Evolutionary conservation across 495 filamentous ascomycete species (phyloP).

Genomic region (Penicillium roqueforti): DNA sequence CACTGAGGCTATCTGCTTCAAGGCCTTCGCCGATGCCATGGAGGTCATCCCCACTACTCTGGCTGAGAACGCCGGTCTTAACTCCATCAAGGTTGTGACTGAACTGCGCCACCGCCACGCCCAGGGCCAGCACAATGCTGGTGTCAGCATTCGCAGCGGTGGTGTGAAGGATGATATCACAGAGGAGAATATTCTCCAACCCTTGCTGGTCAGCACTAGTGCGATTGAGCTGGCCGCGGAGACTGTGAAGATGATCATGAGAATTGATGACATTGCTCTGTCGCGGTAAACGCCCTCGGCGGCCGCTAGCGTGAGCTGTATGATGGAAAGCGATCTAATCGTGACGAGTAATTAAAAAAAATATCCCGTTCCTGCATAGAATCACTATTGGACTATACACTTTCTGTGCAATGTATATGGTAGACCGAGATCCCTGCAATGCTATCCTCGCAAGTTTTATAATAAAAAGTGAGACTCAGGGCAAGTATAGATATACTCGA

Average conservation of each 20-base stretch:
- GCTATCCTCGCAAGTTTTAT: neutral
- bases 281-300: constrained; percentile 45
- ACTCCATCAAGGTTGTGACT: constrained; percentile 98
- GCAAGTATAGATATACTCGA: neutral
- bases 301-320: constrained; percentile 24
- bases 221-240: constrained; percentile 95
- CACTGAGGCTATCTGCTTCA: constrained; percentile 97
- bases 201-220: constrained; percentile 91
- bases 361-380: constrained; percentile 24
- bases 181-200: constrained; percentile 97
- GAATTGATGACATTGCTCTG: constrained; percentile 91
- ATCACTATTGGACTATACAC: constrained; percentile 3
- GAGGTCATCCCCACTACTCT: constrained; percentile 96
- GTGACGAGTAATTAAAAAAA: constrained; percentile 35
- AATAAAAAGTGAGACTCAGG: neutral
- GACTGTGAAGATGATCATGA: constrained; percentile 97
- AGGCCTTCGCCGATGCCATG: constrained; percentile 95
- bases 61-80: constrained; percentile 94
- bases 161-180: constrained; percentile 93
- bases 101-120: constrained; percentile 91
- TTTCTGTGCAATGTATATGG: neutral
- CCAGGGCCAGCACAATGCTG: constrained; percentile 89
- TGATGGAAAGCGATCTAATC: constrained; percentile 29
- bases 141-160: constrained; percentile 94
- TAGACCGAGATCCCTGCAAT: neutral